phyloP scores from a whole-genome alignment of 345 rosid species.

The Syzygium jambos region DNA sequence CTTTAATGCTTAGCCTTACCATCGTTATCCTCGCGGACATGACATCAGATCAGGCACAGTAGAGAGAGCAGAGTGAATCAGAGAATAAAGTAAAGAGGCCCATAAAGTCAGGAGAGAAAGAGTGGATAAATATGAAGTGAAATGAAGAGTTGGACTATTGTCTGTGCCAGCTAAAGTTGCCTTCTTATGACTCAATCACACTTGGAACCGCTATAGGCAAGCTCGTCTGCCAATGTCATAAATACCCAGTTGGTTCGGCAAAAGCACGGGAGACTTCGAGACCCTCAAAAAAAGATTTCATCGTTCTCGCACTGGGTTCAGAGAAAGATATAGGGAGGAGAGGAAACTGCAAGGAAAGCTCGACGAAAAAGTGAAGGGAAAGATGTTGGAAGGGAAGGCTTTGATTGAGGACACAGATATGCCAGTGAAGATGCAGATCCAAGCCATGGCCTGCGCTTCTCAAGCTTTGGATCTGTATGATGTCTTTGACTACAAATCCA shows the following conservation, averaged over 20 bases:
- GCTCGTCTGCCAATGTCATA: neutral
- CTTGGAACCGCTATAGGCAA: neutral
- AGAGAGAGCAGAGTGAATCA: neutral
- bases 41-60: neutral
- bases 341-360: neutral
- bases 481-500: constrained; percentile 27
- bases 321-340: neutral
- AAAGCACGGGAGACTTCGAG: neutral
- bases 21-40: neutral
- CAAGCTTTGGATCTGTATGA: constrained; percentile 43
- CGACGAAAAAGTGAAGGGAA: neutral
- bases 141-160: neutral
- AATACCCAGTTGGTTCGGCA: neutral
- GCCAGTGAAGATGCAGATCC: constrained; percentile 86
- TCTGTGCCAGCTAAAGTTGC: neutral
- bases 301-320: neutral
- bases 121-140: neutral
- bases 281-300: neutral
- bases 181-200: neutral
- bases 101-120: neutral
- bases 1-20: neutral
- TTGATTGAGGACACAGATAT: constrained; percentile 75
- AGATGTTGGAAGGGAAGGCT: constrained; percentile 48
- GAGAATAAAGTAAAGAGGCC: neutral
- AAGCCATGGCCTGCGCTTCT: constrained; percentile 86